These are phyloP conservation scores for Podospora tetraspora DNA, from an alignment of 495 filamentous ascomycete species.

Conservation along the genomic window DNA sequence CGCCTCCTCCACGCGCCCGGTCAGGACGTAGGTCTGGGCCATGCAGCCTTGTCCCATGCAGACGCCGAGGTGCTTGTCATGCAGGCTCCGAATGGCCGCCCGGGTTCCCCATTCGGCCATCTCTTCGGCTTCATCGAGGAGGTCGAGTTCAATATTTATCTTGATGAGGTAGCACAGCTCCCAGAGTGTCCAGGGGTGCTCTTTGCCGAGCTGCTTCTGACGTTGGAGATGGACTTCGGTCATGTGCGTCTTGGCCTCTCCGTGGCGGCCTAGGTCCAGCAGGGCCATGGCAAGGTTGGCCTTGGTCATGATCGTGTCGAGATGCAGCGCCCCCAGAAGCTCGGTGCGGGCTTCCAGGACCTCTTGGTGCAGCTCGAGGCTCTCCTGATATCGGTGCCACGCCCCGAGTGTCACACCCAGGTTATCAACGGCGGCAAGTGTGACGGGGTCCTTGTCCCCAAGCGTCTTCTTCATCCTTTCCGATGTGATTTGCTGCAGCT, in stretches of 20 bases:
- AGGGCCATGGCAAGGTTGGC: constrained; percentile 7
- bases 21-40: constrained; percentile 6
- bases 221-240: constrained; percentile 6
- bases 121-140: constrained; percentile 3
- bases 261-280: constrained; percentile 1
- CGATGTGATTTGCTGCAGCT: constrained; percentile 4
- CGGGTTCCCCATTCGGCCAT: constrained; percentile 3
- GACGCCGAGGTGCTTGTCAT: constrained; percentile 10
- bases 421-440: constrained; percentile 8
- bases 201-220: constrained; percentile 9
- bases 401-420: constrained; percentile 7
- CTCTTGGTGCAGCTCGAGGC: not conserved
- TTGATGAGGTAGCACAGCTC: constrained; percentile 11
- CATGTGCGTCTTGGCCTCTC: not conserved
- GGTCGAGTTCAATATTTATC: constrained; percentile 4
- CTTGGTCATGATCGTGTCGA: constrained; percentile 8
- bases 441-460: constrained; percentile 2
- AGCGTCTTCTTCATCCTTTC: constrained; percentile 4
- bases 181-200: constrained; percentile 14
- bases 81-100: constrained; percentile 4
- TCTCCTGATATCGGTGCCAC: constrained; percentile 7
- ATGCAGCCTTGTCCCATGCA: constrained; percentile 7
- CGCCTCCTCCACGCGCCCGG: not conserved
- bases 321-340: not conserved
- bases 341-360: constrained; percentile 4